These are phyloP conservation scores for Kazachstania psychrophila DNA, from an alignment of 805 yeast genomes.

Conservation along the genomic window DNA sequence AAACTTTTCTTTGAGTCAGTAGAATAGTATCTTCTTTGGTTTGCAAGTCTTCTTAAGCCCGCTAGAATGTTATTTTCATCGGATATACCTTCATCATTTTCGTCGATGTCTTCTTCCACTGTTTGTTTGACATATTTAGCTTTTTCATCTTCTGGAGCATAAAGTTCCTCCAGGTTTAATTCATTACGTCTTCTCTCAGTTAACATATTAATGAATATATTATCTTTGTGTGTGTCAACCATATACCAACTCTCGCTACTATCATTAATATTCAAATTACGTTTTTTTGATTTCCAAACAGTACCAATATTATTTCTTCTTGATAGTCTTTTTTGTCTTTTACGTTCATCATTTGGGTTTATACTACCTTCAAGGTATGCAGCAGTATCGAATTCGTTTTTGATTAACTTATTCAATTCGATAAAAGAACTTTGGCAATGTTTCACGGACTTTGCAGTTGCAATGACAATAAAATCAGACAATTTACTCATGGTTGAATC, in stretches of 20 bases:
- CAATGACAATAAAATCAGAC: slow-evolving; percentile 48
- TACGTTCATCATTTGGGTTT: slow-evolving; percentile 46
- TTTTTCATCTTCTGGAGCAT: slow-evolving; percentile 41
- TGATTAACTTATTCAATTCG: slow-evolving; percentile 49
- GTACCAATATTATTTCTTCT: slow-evolving; percentile 47
- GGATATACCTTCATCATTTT: slow-evolving; percentile 8
- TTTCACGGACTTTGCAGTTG: slow-evolving; percentile 66
- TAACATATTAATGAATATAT: slow-evolving; percentile 61
- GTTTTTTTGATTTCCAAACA: slow-evolving; percentile 36
- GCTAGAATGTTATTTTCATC: slow-evolving; percentile 15
- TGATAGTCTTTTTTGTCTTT: slow-evolving; percentile 42
- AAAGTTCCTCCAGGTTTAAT: slow-evolving; percentile 62
- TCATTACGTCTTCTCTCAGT: slow-evolving; percentile 60
- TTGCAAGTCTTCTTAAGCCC: slow-evolving; percentile 23
- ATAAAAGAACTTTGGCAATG: slow-evolving; percentile 66
- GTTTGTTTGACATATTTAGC: slow-evolving; percentile 9
- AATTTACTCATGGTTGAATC: slow-evolving; percentile 11
- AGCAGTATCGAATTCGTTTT: slow-evolving; percentile 37
- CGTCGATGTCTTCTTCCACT: background rate
- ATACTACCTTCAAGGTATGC: slow-evolving; percentile 66
- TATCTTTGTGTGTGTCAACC: slow-evolving; percentile 57
- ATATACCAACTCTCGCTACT: slow-evolving; percentile 74
- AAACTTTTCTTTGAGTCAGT: slow-evolving; percentile 6
- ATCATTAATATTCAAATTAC: slow-evolving; percentile 35
- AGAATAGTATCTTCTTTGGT: slow-evolving; percentile 22